Conservation (phyloP, 139 green algal species). For the Volvox africanus region DNA sequence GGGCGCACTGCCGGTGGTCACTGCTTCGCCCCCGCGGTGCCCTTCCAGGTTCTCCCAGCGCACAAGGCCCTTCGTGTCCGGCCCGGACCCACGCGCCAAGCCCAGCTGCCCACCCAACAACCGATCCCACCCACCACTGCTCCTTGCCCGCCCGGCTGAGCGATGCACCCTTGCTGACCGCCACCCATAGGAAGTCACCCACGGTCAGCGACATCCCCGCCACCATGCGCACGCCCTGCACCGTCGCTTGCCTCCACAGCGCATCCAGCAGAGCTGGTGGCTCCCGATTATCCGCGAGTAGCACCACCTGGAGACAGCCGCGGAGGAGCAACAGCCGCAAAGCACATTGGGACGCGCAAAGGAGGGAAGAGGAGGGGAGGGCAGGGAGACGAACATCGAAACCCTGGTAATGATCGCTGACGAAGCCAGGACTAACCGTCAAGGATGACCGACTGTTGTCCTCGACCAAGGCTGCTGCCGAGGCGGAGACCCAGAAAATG, state of each 20-base stretch:
- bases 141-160: not conserved
- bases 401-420: no score
- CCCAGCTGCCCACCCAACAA: not conserved
- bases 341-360: not conserved
- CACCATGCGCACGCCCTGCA: not conserved
- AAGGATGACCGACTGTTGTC: no score
- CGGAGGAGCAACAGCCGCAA: not conserved
- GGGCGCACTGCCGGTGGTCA: no score
- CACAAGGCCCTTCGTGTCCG: no score
- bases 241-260: not conserved
- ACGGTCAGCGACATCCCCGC: not conserved
- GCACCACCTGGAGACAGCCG: constrained; percentile 15
- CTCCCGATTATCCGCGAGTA: constrained; percentile 40
- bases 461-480: no score
- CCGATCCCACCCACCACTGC: constrained; percentile 31
- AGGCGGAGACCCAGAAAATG: no score
- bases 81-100: not conserved
- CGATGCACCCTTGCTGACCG: not conserved
- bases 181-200: constrained; percentile 47
- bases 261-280: not conserved
- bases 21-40: no score
- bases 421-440: no score
- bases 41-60: no score
- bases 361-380: not conserved
- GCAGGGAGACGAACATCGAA: not conserved